These are phyloP conservation scores for Mikania micrantha DNA, from an alignment of 129 eudicot genomes.

Conservation along the genomic window DNA sequence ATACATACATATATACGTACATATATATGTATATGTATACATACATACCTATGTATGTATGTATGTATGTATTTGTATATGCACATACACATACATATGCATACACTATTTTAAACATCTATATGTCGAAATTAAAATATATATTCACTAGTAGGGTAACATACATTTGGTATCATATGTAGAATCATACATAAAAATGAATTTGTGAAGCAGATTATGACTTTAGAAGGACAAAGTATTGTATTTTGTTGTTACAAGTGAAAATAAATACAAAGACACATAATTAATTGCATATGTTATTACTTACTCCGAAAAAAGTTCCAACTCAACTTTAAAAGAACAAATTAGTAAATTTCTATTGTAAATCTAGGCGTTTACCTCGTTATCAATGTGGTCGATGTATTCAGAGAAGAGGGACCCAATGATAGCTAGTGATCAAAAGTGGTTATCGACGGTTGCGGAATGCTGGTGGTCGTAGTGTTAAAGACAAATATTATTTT, in stretches of 20 bases:
- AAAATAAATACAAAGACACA: too few relatives aligned
- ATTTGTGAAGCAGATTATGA: too few relatives aligned
- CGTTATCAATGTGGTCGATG: constrained; percentile 1
- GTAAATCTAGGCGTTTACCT: constrained; percentile 10
- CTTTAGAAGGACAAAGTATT: not conserved
- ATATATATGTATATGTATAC: not conserved
- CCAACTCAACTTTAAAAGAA: too few relatives aligned
- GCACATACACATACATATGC: not conserved
- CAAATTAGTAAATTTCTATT: not conserved
- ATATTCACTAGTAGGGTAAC: too few relatives aligned
- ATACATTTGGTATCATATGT: not conserved
- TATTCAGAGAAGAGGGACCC: not conserved
- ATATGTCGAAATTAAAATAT: too few relatives aligned
- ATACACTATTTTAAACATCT: not conserved
- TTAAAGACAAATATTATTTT: not conserved
- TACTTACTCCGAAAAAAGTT: not conserved
- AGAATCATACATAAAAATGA: not conserved
- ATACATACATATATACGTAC: too few relatives aligned
- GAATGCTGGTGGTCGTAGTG: not conserved
- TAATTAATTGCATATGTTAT: not conserved
- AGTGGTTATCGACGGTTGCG: not conserved
- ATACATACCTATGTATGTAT: too few relatives aligned
- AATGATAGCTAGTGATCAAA: not conserved
- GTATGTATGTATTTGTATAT: not conserved
- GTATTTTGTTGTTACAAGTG: too few relatives aligned